phyloP scores from a whole-genome alignment of 164 flowering plant genomes.

The Santalum album region DNA sequence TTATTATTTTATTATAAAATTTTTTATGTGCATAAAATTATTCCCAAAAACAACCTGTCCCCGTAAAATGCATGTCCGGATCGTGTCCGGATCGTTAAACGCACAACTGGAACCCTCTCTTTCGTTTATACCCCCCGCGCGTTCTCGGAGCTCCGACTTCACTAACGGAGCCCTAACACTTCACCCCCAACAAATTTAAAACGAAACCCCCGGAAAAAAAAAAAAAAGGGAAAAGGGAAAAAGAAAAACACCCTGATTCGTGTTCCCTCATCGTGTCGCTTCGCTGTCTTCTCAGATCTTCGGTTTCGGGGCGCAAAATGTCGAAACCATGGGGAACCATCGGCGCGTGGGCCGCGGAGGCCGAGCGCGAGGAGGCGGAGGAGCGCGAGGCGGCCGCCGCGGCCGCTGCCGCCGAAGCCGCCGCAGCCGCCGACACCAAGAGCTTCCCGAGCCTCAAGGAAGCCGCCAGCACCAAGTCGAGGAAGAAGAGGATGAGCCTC shows the following conservation, averaged over 20 bases:
- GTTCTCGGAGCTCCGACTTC: constrained; percentile 49
- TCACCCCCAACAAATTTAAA: too few relatives aligned
- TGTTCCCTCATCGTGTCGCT: constrained; percentile 26
- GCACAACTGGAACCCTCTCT: too few relatives aligned
- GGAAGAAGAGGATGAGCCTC: constrained; percentile 61
- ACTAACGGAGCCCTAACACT: constrained; percentile 31
- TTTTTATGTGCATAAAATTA: too few relatives aligned
- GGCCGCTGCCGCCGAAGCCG: constrained; percentile 16
- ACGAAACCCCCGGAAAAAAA: too few relatives aligned
- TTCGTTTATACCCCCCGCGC: too few relatives aligned
- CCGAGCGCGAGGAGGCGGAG: constrained; percentile 30
- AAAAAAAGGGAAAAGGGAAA: too few relatives aligned
- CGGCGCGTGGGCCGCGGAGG: constrained; percentile 40
- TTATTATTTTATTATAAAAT: too few relatives aligned
- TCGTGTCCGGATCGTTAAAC: too few relatives aligned
- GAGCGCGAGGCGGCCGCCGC: constrained; percentile 20
- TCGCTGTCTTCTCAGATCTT: constrained; percentile 11
- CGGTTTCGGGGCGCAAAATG: constrained; percentile 17
- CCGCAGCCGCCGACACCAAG: constrained; percentile 39
- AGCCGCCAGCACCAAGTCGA: constrained; percentile 39
- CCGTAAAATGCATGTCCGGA: too few relatives aligned
- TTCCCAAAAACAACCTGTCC: too few relatives aligned
- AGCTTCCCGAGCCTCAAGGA: constrained; percentile 17
- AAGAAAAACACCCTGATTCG: too few relatives aligned
- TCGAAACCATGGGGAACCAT: constrained; percentile 26